Base-by-base conservation (phyloP, 768 basidiomycete species). In the Dentipellis sp. region DNA sequence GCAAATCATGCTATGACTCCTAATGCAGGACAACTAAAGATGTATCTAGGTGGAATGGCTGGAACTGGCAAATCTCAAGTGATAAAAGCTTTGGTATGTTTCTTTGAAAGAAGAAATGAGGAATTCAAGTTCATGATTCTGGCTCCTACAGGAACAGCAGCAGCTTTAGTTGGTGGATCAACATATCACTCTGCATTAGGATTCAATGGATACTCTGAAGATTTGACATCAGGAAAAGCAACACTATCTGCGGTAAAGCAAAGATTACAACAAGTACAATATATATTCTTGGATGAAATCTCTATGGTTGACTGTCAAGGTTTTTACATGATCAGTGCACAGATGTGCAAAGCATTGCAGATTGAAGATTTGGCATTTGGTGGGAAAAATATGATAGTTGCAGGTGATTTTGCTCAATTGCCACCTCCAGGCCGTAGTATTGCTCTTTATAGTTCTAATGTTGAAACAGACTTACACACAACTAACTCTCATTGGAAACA, bases 401-500 rank as follows among this genome's bases (percentile, higher is more conserved):
- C 75, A 12, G 75, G 75, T n/a, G 75, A 77, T 53, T 75, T 77
- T 68, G 74, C 72, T 1, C 75, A 78, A 48, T 58, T 77, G 0
- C 72, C 73, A 4, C 75, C 57, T 10, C 34, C 38, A 70, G 29
- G 66, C 3, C 6, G 29, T 62, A 22, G 38, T 21, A 12, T 29
- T 16, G 17, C 64, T 2, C 45, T 71, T 4, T 72, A 68, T 42
- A 63, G 55, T 21, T 1, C 1, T 19, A 36, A 34, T 19, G 56
- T 55, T n/a, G 49, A 39, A 11, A 37, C 29, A 22, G 35, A 22
- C 10, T 23, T 19, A 10, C 19, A 56, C 36, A 47, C 19, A 10
- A 23, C 50, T 42, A 53, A 56, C 38, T 36, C 14, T 39, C 12
- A 17, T 9, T 21, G 11, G 1, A 57, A 59, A 14, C 58, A 61